phyloP scores from a whole-genome alignment of 345 rosid genomes.

The Arabidopsis arenosa region DNA sequence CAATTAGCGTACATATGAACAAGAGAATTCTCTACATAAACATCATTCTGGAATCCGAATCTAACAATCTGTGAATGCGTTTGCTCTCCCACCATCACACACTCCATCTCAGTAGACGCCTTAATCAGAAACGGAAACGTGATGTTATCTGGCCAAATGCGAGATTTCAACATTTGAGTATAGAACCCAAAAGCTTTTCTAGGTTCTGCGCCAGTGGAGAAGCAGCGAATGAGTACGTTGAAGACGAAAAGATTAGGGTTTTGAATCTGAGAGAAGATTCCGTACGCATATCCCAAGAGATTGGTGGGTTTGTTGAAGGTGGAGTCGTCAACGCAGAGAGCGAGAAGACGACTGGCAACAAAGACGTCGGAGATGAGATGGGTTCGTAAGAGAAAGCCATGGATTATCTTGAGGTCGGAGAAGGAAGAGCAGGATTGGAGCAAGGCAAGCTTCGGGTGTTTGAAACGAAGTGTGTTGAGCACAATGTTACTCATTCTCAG shows the following conservation, averaged over 20 bases:
- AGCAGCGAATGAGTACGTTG: conserved; percentile 63
- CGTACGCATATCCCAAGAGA: conserved; percentile 51
- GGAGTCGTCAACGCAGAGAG: conserved; percentile 48
- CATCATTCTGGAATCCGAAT: conserved; percentile 60
- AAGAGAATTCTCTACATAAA: conserved; percentile 68
- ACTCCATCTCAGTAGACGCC: conserved; percentile 56
- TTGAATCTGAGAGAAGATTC: conserved; percentile 58
- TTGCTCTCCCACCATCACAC: conserved; percentile 54
- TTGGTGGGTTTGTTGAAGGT: conserved; percentile 25
- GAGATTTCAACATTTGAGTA: conserved; percentile 45
- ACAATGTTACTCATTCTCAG: conserved; percentile 50
- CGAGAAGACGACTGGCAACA: conserved; percentile 63
- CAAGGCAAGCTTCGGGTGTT: conserved; percentile 61
- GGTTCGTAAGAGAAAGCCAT: conserved; percentile 69
- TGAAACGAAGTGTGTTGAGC: conserved; percentile 53
- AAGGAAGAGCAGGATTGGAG: conserved; percentile 61
- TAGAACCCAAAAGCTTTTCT: conserved; percentile 54
- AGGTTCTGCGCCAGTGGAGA: conserved; percentile 53
- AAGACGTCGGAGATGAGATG: conserved; percentile 60
- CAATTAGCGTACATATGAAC: conserved; percentile 65
- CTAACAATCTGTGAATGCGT: conserved; percentile 60
- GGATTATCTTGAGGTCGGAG: conserved; percentile 64
- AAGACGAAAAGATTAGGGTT: conserved; percentile 64
- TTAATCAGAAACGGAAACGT: conserved; percentile 70
- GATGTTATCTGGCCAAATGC: conserved; percentile 64